A percentile compares a stretch with the other conserved stretches of the same genome.
Evolutionary conservation across 805 yeast genomes (phyloP).

Genomic region (Candida jianshihensis): DNA sequence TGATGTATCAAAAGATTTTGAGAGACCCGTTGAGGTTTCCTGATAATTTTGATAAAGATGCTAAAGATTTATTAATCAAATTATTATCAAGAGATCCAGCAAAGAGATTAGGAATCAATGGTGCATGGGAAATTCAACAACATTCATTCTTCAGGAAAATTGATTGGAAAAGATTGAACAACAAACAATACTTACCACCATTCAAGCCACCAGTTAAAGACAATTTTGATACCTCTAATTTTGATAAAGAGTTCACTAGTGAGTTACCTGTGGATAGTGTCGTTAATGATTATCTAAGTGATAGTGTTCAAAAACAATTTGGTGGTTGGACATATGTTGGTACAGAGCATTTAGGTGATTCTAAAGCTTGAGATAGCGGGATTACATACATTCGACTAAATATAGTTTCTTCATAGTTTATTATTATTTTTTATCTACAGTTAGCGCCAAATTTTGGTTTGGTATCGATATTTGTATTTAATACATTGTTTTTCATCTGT

Average conservation of each 20-base stretch:
- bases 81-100: conserved; percentile 81
- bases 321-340: conserved; percentile 99
- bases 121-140: conserved; percentile 75
- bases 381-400: too few species aligned
- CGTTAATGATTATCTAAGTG: conserved; percentile 86
- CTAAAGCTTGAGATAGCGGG: conserved; percentile 1
- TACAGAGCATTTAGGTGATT: conserved; percentile 38
- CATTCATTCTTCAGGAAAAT: conserved; percentile 85
- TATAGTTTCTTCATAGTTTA: background rate
- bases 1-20: conserved; percentile 89
- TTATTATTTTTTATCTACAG: too few species aligned
- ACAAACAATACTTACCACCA: conserved; percentile 91
- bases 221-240: conserved; percentile 85
- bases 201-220: conserved; percentile 87
- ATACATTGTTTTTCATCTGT: too few species aligned
- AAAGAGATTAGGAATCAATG: conserved; percentile 67
- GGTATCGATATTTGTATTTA: too few species aligned
- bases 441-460: too few species aligned
- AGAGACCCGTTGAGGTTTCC: conserved; percentile 90
- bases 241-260: conserved; percentile 85
- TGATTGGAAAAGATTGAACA: conserved; percentile 79
- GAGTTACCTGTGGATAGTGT: conserved; percentile 95
- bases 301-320: conserved; percentile 93
- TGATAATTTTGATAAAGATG: conserved; percentile 76
- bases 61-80: conserved; percentile 69